phyloP scores from a whole-genome alignment of 345 rosid genomes.

The Brassica incana region DNA sequence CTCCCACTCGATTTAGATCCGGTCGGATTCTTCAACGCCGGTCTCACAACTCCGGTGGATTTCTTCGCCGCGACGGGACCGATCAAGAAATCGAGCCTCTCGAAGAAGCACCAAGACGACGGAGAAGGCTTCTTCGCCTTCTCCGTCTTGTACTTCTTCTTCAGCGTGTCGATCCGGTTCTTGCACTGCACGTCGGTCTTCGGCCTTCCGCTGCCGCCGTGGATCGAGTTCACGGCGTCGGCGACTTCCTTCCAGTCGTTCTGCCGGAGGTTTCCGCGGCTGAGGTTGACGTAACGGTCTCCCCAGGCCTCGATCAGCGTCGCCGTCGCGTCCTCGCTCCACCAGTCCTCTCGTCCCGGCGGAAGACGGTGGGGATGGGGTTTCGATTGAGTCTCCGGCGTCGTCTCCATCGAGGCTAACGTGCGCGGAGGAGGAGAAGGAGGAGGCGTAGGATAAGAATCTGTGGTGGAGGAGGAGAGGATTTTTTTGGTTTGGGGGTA shows the following conservation, averaged over 20 bases:
- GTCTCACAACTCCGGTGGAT: not conserved
- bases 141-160: slow-evolving; percentile 18
- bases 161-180: slow-evolving; percentile 66
- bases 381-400: slow-evolving; percentile 21
- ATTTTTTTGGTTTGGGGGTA: not conserved
- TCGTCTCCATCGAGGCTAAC: slow-evolving; percentile 20
- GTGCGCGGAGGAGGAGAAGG: not conserved
- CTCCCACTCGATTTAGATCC: not conserved
- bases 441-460: slow-evolving; percentile 1
- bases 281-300: slow-evolving; percentile 60
- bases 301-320: slow-evolving; percentile 89
- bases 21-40: not conserved
- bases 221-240: slow-evolving; percentile 58
- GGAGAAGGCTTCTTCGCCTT: not conserved
- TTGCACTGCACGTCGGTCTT: slow-evolving; percentile 71
- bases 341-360: slow-evolving; percentile 81
- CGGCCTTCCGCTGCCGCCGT: slow-evolving; percentile 46
- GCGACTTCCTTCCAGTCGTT: slow-evolving; percentile 81
- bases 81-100: slow-evolving; percentile 6
- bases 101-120: slow-evolving; percentile 6
- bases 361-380: slow-evolving; percentile 24
- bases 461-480: not conserved
- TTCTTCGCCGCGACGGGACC: slow-evolving; percentile 7
- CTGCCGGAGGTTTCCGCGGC: slow-evolving; percentile 78
- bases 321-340: slow-evolving; percentile 82